Evolutionary conservation across 1,284 basidiomycete species (phyloP).

Genomic region (Austroboletus rostrupii): DNA sequence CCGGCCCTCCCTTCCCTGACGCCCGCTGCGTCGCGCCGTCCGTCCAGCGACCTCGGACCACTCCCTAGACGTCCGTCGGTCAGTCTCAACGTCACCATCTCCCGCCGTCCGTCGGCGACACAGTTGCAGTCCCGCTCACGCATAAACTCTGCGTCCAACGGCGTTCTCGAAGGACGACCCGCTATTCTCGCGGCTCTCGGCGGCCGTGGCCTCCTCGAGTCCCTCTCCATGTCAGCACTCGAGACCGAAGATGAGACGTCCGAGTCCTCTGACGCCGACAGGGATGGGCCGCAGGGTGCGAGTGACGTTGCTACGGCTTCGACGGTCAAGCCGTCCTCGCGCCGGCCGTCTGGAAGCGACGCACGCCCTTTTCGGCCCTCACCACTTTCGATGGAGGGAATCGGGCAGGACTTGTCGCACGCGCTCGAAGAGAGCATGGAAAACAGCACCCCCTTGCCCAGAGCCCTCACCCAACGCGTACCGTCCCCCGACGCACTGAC

Average conservation of each 20-base stretch:
- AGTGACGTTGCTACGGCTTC: neutral
- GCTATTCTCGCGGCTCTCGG: slow-evolving; percentile 27
- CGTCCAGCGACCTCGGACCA: slow-evolving; percentile 33
- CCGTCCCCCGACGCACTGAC: neutral
- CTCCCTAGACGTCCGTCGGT: slow-evolving; percentile 26
- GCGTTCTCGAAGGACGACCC: slow-evolving; percentile 17
- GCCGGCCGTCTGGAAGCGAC: slow-evolving; percentile 18
- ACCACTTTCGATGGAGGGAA: slow-evolving; percentile 30
- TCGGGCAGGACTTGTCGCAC: slow-evolving; percentile 30
- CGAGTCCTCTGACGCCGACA: slow-evolving; percentile 15
- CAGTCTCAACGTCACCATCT: slow-evolving; percentile 29
- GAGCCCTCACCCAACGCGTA: neutral
- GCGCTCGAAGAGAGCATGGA: slow-evolving; percentile 27
- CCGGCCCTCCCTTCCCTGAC: slow-evolving; percentile 44
- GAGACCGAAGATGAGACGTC: slow-evolving; percentile 35
- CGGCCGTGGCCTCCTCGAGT: slow-evolving; percentile 35
- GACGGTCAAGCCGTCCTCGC: slow-evolving; percentile 1
- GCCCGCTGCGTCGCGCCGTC: slow-evolving; percentile 49
- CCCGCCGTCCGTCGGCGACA: slow-evolving; percentile 24
- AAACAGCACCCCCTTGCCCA: neutral
- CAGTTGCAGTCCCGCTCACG: slow-evolving; percentile 21
- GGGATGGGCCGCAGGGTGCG: neutral
- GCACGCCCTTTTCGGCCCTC: slow-evolving; percentile 9
- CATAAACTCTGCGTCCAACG: slow-evolving; percentile 19
- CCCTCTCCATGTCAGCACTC: slow-evolving; percentile 40